A percentile compares a stretch with the other conserved stretches of the same genome.
These are phyloP conservation scores for Elsinoe necatrix DNA, from an alignment of 2,329 filamentous ascomycete genomes.

Conservation along the genomic window DNA sequence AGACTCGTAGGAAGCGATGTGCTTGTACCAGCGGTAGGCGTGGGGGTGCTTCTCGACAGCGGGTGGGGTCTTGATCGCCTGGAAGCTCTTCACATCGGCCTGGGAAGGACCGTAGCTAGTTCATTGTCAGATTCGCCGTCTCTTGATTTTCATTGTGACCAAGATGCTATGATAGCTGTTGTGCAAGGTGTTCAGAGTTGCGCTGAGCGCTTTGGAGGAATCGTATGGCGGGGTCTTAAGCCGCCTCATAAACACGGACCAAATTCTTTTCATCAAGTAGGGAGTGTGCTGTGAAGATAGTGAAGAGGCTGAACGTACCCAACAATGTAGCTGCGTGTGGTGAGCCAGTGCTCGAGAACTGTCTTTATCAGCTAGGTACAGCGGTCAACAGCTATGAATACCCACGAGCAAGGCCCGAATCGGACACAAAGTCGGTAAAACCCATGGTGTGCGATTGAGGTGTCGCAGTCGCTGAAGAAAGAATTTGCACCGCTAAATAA, in stretches of 20 bases:
- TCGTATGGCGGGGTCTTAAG: conserved; percentile 84
- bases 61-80: conserved; percentile 70
- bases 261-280: conserved; percentile 73
- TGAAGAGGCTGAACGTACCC: conserved; percentile 53
- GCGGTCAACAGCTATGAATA: conserved; percentile 23
- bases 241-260: conserved; percentile 94
- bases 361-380: conserved; percentile 16
- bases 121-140: conserved; percentile 18
- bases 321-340: conserved; percentile 70
- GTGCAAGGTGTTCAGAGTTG: conserved; percentile 56
- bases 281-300: conserved; percentile 21
- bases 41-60: conserved; percentile 82
- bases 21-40: conserved; percentile 97
- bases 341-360: conserved; percentile 66
- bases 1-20: conserved; percentile 84
- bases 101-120: conserved; percentile 64
- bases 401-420: conserved; percentile 55
- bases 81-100: conserved; percentile 93
- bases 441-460: conserved; percentile 46
- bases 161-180: conserved; percentile 16
- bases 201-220: conserved; percentile 67
- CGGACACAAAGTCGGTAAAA: conserved; percentile 59
- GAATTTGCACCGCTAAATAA: not conserved
- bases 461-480: conserved; percentile 3
- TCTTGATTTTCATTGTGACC: not conserved